These are phyloP conservation scores for Yamadazyma paraphyllophila DNA, from an alignment of 805 yeast genomes.

Conservation along the genomic window DNA sequence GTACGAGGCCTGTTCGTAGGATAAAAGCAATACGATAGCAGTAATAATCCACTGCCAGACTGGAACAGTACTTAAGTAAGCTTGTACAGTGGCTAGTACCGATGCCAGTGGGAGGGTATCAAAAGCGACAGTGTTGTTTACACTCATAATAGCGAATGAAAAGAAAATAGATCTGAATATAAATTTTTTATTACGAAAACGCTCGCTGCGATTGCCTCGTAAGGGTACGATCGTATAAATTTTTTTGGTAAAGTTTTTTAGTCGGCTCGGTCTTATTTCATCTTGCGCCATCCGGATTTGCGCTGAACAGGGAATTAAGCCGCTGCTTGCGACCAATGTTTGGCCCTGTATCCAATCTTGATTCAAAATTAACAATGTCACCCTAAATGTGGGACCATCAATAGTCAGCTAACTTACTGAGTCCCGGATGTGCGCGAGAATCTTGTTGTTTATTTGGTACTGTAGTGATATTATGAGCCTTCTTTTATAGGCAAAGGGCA, in stretches of 20 bases:
- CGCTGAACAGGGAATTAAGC: neutral
- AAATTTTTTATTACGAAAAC: neutral
- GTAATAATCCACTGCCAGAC: slow-evolving; percentile 48
- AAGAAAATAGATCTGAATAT: neutral
- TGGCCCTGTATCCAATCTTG: no score
- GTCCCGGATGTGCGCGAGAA: no score
- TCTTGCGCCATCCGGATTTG: neutral
- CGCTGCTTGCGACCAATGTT: no score
- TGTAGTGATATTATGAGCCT: no score
- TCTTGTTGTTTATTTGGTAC: no score
- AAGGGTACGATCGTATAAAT: neutral
- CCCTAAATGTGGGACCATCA: no score
- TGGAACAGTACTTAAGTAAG: neutral
- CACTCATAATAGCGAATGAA: slow-evolving; percentile 2
- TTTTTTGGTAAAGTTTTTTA: neutral
- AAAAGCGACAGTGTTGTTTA: neutral
- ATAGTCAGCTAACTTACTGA: no score
- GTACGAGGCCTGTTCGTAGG: slow-evolving; percentile 77
- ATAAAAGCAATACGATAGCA: slow-evolving; percentile 45
- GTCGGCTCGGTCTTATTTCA: neutral
- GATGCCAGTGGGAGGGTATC: neutral
- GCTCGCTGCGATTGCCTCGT: slow-evolving; percentile 1
- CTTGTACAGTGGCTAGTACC: neutral
- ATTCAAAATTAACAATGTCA: no score
- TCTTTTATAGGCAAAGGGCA: no score